These are phyloP conservation scores for Bacidia gigantensis DNA, from an alignment of 495 filamentous ascomycete species.

Conservation along the genomic window DNA sequence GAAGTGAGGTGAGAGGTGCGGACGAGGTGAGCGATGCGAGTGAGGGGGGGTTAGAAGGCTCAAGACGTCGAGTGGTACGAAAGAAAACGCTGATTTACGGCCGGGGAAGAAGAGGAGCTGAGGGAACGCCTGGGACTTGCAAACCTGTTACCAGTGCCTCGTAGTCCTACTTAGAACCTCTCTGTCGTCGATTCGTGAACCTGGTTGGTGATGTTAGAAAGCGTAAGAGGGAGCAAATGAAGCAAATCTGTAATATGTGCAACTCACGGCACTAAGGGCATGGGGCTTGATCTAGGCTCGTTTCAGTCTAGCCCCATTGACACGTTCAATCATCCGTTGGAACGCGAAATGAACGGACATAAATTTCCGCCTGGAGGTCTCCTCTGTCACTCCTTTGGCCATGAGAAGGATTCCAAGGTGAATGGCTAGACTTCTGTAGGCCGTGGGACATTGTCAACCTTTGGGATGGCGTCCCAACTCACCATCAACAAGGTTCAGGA, in stretches of 20 bases:
- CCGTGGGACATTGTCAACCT: no score
- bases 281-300: no score
- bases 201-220: no score
- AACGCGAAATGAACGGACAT: no score
- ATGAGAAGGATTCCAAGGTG: no score
- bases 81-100: conserved; percentile 12
- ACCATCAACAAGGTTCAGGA: background rate
- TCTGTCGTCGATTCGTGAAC: background rate
- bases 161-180: background rate
- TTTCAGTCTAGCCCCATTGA: no score
- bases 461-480: background rate
- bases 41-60: conserved; percentile 6
- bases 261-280: background rate
- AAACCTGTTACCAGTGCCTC: conserved; percentile 8
- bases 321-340: no score
- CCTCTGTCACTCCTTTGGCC: no score
- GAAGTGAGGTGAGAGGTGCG: conserved; percentile 5
- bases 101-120: conserved; percentile 5
- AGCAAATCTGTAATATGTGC: background rate
- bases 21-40: conserved; percentile 13
- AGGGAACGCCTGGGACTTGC: conserved; percentile 1
- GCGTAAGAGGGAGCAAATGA: conserved; percentile 4
- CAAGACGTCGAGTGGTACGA: background rate
- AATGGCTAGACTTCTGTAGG: no score
- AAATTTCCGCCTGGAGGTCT: no score